Evolutionary conservation across 2,329 filamentous ascomycete genomes (phyloP), one percentile per base, ranked within the genome.

Genomic region (Ascochyta rabiei): DNA sequence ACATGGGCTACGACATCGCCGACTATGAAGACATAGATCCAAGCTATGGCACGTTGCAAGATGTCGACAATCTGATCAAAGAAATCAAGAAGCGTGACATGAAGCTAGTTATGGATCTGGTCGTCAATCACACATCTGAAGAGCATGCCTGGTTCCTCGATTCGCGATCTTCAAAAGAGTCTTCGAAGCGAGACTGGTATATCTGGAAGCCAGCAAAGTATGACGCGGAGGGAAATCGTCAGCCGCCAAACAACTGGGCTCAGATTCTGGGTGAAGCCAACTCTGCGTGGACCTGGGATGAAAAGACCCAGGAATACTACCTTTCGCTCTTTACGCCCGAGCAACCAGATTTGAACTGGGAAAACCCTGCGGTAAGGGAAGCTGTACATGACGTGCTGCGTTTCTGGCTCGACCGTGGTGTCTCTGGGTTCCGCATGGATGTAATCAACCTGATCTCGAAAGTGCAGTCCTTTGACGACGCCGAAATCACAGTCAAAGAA

Each of bases 321-420:
- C 82, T 93, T 0, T 86, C 89, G 49, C 80, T 95, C 10, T 96
- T 91, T 70, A 86, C 88, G 1, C 83, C 82, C 6, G 85, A 90
- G 59, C 90, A 93, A 69, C 90, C 91, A 0, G 91, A 95, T 65
- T 79, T 95, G 4, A 95, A 95, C 74, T 95, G 90, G 89, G 89
- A 93, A 66, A 89, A 88, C 48, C 80, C 81, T 0, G 83, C 82
- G 6, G 84, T 89, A 0, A 82, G 89, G 16, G 78, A 83, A 24
- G 90, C 89, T 0, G 85, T 93, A 1, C 89, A 91, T 68, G 80
- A 87, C 19, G 81, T 89, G 3, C 87, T 93, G 79, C 82, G 83
- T 24, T 95, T 93, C 72, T 96, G 91, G 91, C 82, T 95, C 1
- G 80, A 89, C 44, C 84, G 84, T 31, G 90, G 90, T 1, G 85